These are phyloP conservation scores for Pyropia haitanensis DNA, from an alignment of 23 red algal species.

Conservation along the genomic window DNA sequence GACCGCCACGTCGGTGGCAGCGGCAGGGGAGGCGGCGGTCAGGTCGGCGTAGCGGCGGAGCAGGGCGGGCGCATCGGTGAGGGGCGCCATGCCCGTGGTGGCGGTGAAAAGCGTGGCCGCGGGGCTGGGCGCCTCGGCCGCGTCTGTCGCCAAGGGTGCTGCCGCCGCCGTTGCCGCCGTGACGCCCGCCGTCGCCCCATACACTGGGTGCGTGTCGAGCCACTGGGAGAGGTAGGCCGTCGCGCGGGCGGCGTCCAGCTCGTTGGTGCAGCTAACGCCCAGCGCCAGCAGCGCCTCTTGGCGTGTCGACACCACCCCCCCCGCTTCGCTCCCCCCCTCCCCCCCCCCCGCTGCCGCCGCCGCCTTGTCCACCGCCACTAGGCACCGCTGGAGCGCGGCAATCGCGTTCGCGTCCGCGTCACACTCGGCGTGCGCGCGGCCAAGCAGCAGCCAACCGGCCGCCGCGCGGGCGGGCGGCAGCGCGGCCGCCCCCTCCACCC, in stretches of 20 bases:
- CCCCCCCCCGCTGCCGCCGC: conserved; percentile 5
- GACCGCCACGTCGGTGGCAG: conserved; percentile 36
- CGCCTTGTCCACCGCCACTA: conserved; percentile 1
- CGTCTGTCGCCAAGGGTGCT: not conserved
- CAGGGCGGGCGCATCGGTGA: conserved; percentile 7
- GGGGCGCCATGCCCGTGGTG: not conserved
- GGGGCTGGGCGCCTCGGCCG: conserved; percentile 11
- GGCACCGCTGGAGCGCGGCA: conserved; percentile 23
- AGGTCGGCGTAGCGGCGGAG: conserved; percentile 4
- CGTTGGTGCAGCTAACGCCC: conserved; percentile 88
- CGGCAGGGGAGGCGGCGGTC: conserved; percentile 1
- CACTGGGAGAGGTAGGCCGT: conserved; percentile 51
- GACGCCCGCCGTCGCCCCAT: conserved; percentile 6
- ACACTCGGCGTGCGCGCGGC: conserved; percentile 65
- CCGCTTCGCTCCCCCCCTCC: conserved; percentile 11
- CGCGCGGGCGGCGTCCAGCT: conserved; percentile 56
- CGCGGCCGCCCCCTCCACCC: conserved; percentile 1
- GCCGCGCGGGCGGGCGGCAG: conserved; percentile 5
- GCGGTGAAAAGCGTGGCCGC: not conserved
- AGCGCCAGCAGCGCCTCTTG: conserved; percentile 66
- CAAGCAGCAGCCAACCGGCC: conserved; percentile 75
- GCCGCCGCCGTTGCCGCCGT: not conserved
- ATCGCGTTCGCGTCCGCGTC: conserved; percentile 85
- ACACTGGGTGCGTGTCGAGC: conserved; percentile 17
- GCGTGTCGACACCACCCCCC: conserved; percentile 29